Percentiles rank a stretch among this genome's conserved stretches.
These are phyloP conservation scores for Monilinia polystroma DNA, from an alignment of 2,329 filamentous ascomycete genomes.

Conservation along the genomic window DNA sequence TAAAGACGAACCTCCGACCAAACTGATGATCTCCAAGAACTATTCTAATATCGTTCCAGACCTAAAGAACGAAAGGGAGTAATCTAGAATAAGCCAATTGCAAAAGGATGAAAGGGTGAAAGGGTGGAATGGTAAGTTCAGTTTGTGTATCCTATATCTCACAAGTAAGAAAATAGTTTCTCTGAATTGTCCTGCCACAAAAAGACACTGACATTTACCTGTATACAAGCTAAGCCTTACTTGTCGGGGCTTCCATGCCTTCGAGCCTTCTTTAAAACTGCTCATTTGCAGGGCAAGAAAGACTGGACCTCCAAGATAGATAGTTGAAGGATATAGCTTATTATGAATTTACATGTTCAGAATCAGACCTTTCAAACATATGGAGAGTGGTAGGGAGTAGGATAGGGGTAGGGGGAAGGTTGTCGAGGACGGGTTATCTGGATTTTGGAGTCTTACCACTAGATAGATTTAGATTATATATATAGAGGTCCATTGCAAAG, in stretches of 20 bases:
- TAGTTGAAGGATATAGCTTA: not conserved
- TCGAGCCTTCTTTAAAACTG: no score
- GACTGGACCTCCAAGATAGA: not conserved
- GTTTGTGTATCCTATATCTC: no score
- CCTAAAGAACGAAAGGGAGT: not conserved
- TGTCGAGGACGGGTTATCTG: not conserved
- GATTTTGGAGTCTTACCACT: not conserved
- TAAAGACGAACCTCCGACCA: not conserved
- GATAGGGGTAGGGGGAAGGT: not conserved
- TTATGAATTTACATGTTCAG: not conserved
- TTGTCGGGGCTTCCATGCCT: no score
- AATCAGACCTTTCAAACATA: not conserved
- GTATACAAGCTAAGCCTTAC: no score
- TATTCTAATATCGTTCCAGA: not conserved
- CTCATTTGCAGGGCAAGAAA: no score
- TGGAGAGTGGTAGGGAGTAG: not conserved
- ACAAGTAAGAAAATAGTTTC: no score
- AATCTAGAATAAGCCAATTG: not conserved
- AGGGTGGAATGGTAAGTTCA: no score
- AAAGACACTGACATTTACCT: no score
- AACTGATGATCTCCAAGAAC: not conserved
- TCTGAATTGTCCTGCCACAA: no score
- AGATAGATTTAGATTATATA: not conserved
- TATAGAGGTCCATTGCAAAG: not conserved
- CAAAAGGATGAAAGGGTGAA: no score